phyloP scores from a whole-genome alignment of 306 rosid genomes.

The Astragalus membranaceus region DNA sequence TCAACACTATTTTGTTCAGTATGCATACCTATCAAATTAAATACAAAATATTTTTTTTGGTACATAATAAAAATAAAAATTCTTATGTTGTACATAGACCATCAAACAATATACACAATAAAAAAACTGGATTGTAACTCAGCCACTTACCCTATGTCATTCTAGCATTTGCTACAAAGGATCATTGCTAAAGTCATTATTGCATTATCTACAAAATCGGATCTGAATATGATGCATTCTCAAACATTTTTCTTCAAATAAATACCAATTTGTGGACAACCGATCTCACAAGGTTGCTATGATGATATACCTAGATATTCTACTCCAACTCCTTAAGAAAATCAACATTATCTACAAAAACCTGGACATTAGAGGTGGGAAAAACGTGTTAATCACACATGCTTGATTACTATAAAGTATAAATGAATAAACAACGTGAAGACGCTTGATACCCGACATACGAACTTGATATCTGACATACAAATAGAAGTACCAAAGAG shows the following conservation, averaged over 20 bases:
- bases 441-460: neutral
- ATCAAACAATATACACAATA: neutral
- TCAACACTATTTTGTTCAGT: neutral
- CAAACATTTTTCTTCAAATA: constrained; percentile 21
- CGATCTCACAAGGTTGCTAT: constrained; percentile 12
- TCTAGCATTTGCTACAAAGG: constrained; percentile 5
- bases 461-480: constrained; percentile 12
- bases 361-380: constrained; percentile 42
- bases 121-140: neutral
- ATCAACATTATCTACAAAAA: constrained; percentile 94
- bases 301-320: constrained; percentile 23
- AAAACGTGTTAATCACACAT: constrained; percentile 17
- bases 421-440: neutral
- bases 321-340: constrained; percentile 91
- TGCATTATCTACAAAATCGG: constrained; percentile 59
- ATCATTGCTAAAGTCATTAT: constrained; percentile 26
- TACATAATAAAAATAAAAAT: too few relatives aligned
- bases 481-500: constrained; percentile 6
- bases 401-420: constrained; percentile 5
- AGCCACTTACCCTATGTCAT: neutral
- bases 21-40: neutral
- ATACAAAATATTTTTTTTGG: neutral
- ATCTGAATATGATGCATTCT: constrained; percentile 35
- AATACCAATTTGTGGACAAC: constrained; percentile 22
- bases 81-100: neutral